phyloP scores from a whole-genome alignment of 1,284 basidiomycete species.

The Cutaneotrichosporon sp. region DNA sequence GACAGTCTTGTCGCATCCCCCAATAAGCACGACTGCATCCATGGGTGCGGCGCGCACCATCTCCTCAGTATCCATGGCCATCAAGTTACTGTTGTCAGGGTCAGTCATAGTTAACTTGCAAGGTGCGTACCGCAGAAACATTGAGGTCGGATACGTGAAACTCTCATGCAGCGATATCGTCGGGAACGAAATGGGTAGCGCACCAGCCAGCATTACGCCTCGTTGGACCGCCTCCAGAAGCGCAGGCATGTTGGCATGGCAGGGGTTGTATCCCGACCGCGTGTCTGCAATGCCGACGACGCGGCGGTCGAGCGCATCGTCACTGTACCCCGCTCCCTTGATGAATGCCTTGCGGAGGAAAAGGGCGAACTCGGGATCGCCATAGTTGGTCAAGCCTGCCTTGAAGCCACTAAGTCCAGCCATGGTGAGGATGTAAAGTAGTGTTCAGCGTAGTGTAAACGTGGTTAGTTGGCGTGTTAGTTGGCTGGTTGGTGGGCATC shows the following conservation, averaged over 20 bases:
- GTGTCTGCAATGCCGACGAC: conserved; percentile 51
- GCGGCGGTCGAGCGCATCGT: conserved; percentile 48
- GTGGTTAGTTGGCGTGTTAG: no score
- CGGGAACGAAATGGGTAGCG: conserved; percentile 47
- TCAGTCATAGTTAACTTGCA: no score
- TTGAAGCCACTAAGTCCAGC: neutral
- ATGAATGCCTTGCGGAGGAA: conserved; percentile 53
- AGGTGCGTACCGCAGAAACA: conserved; percentile 38
- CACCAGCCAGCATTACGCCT: conserved; percentile 45
- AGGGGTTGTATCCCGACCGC: conserved; percentile 47
- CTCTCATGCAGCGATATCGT: conserved; percentile 50
- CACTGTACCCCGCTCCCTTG: conserved; percentile 50
- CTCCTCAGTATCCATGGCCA: conserved; percentile 51
- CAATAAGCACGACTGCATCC: conserved; percentile 49
- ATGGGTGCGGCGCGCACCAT: conserved; percentile 51
- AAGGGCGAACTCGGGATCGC: conserved; percentile 49
- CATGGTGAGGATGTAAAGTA: neutral
- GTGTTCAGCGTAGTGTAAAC: neutral
- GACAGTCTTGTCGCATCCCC: conserved; percentile 52
- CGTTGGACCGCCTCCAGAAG: conserved; percentile 47
- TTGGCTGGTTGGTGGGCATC: no score
- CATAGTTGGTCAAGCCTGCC: conserved; percentile 42
- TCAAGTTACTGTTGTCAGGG: conserved; percentile 34
- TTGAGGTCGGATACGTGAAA: conserved; percentile 48
- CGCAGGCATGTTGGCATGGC: conserved; percentile 46